Percentiles rank a stretch among this genome's conserved stretches.
phyloP scores from a whole-genome alignment of 2,329 filamentous ascomycete genomes.

The Rhytidhysteron rufulum region DNA sequence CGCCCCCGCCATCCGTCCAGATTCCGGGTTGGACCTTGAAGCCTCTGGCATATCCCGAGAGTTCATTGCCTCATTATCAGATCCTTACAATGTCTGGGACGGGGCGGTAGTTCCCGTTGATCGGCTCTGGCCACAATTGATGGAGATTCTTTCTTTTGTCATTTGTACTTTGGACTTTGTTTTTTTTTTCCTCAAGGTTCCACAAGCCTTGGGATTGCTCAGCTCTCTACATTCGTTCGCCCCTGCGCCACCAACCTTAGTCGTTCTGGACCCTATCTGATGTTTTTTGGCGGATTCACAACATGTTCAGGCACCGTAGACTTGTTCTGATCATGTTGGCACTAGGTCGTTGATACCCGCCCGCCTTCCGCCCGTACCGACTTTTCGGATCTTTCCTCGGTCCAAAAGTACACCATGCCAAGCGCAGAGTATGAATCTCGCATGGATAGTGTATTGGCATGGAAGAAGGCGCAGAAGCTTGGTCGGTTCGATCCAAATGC shows the following conservation, averaged over 20 bases:
- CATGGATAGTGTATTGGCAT: constrained; percentile 83
- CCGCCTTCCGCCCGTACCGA: constrained; percentile 72
- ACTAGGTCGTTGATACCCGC: constrained; percentile 73
- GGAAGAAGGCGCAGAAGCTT: constrained; percentile 94
- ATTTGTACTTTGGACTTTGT: constrained; percentile 4
- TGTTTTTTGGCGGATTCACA: background rate
- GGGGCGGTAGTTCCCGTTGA: background rate
- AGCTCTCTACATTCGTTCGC: constrained; percentile 10
- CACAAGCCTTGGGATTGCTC: constrained; percentile 8
- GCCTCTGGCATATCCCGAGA: background rate
- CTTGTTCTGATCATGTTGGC: constrained; percentile 17
- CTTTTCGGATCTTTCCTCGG: constrained; percentile 73
- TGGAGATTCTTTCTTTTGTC: constrained; percentile 3
- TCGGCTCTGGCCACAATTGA: background rate
- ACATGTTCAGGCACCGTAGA: background rate
- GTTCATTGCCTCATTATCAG: constrained; percentile 4
- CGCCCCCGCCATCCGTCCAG: background rate
- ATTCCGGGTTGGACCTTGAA: constrained; percentile 1
- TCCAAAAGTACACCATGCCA: constrained; percentile 91
- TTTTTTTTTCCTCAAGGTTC: constrained; percentile 10
- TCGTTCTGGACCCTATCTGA: background rate
- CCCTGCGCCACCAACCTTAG: constrained; percentile 8
- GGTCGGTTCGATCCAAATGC: constrained; percentile 91
- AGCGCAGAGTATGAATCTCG: constrained; percentile 79
- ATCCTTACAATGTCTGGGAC: background rate